Percentiles rank a stretch among this genome's conserved stretches.
These are phyloP conservation scores for Cyclocybe aegerita DNA, from an alignment of 768 basidiomycete species.

Conservation along the genomic window DNA sequence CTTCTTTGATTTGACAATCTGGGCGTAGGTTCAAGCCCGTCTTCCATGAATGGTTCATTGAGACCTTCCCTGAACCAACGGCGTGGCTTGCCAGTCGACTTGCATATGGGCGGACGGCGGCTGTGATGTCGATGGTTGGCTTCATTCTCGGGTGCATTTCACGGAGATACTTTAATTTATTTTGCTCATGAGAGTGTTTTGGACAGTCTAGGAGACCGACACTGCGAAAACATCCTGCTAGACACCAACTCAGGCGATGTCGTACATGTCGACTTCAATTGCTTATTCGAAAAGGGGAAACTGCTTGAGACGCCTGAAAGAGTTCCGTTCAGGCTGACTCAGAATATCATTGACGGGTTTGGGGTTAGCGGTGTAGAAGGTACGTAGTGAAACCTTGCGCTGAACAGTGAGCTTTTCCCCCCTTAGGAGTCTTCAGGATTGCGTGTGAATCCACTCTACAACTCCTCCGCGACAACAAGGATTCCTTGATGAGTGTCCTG, in stretches of 20 bases:
- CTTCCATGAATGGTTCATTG: conserved; percentile 97
- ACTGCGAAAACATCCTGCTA: conserved; percentile 94
- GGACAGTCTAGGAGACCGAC: conserved; percentile 93
- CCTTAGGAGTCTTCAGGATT: conserved; percentile 79
- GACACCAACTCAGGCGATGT: conserved; percentile 87
- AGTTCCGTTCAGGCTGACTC: conserved; percentile 93
- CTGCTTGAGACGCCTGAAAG: conserved; percentile 84
- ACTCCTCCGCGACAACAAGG: conserved; percentile 85
- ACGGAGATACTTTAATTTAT: background rate
- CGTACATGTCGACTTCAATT: conserved; percentile 97
- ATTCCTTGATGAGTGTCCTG: conserved; percentile 91
- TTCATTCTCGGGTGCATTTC: conserved; percentile 84
- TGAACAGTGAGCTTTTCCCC: background rate
- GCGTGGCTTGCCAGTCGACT: conserved; percentile 92
- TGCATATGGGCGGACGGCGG: conserved; percentile 83
- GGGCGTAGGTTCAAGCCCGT: conserved; percentile 71
- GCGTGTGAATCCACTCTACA: conserved; percentile 90
- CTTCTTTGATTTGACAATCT: background rate
- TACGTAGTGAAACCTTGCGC: conserved; percentile 19
- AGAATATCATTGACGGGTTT: conserved; percentile 88
- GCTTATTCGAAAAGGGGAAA: conserved; percentile 94
- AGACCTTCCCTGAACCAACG: conserved; percentile 94
- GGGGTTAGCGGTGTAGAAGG: conserved; percentile 95
- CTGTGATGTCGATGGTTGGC: conserved; percentile 99
- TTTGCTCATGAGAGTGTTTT: background rate